phyloP scores from a whole-genome alignment of 257 asterid genomes.

The Coffea eugenioides region DNA sequence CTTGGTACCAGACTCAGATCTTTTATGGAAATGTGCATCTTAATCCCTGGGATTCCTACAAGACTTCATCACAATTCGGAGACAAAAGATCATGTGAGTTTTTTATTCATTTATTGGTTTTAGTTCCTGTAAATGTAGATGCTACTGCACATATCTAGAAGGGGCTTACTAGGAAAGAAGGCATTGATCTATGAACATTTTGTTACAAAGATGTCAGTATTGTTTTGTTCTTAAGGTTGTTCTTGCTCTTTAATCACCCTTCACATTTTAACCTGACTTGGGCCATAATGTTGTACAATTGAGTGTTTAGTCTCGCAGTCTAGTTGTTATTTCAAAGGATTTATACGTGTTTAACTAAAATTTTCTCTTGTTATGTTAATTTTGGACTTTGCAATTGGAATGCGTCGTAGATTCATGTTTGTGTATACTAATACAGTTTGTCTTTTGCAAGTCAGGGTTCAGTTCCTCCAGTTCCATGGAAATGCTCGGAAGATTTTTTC shows the following conservation, averaged over 20 bases:
- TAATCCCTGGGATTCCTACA: constrained; percentile 74
- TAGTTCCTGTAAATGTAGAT: neutral
- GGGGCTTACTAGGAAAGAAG: neutral
- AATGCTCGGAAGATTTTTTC: constrained; percentile 93
- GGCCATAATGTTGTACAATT: neutral
- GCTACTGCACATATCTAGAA: neutral
- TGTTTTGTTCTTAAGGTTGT: neutral
- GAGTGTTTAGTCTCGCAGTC: neutral
- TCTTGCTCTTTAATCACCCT: neutral
- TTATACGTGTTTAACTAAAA: neutral
- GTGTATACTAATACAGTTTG: neutral
- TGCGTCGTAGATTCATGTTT: neutral
- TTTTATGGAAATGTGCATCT: constrained; percentile 95
- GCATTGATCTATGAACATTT: neutral
- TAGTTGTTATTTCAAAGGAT: neutral
- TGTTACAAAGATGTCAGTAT: neutral
- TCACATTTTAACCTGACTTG: neutral
- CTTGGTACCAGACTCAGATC: constrained; percentile 73
- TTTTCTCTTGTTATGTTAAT: neutral
- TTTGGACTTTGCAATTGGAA: neutral
- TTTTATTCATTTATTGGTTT: constrained; percentile 13
- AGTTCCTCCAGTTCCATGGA: constrained; percentile 91
- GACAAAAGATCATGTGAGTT: constrained; percentile 54
- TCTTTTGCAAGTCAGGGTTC: constrained; percentile 44
- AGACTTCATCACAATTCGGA: constrained; percentile 54